Conservation (phyloP, 768 basidiomycete species). For the Cubamyces sp. region DNA sequence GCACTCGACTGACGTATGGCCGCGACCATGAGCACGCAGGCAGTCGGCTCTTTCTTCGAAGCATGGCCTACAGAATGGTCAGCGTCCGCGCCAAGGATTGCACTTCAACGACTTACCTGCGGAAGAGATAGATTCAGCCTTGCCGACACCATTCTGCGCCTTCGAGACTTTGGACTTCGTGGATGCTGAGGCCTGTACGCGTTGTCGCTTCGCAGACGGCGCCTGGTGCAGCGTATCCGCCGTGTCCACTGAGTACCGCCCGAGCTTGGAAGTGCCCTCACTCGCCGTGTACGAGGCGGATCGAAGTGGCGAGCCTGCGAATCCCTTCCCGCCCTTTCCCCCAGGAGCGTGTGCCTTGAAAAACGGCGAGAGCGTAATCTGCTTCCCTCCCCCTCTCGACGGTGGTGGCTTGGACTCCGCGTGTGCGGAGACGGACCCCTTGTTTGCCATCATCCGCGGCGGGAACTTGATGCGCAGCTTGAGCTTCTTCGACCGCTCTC, state of each 20-base stretch:
- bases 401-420: conserved; percentile 8
- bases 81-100: background rate
- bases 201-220: conserved; percentile 17
- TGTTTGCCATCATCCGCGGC: conserved; percentile 28
- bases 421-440: background rate
- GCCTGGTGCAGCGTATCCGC: conserved; percentile 15
- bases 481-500: conserved; percentile 40
- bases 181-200: conserved; percentile 2
- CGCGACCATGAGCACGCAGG: conserved; percentile 49
- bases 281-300: conserved; percentile 17
- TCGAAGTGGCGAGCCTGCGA: conserved; percentile 11
- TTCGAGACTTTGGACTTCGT: conserved; percentile 13
- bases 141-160: background rate
- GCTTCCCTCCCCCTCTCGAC: conserved; percentile 22
- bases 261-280: conserved; percentile 14
- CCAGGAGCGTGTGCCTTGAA: conserved; percentile 7
- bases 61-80: conserved; percentile 21
- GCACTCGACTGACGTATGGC: conserved; percentile 52
- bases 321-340: conserved; percentile 23
- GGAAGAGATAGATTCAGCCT: conserved; percentile 18
- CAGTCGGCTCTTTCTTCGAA: conserved; percentile 19
- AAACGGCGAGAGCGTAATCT: conserved; percentile 27
- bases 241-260: conserved; percentile 17
- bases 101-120: conserved; percentile 7
- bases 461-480: conserved; percentile 44